These are phyloP conservation scores for Scleroderma bovista DNA, from an alignment of 768 basidiomycete genomes.

Conservation along the genomic window DNA sequence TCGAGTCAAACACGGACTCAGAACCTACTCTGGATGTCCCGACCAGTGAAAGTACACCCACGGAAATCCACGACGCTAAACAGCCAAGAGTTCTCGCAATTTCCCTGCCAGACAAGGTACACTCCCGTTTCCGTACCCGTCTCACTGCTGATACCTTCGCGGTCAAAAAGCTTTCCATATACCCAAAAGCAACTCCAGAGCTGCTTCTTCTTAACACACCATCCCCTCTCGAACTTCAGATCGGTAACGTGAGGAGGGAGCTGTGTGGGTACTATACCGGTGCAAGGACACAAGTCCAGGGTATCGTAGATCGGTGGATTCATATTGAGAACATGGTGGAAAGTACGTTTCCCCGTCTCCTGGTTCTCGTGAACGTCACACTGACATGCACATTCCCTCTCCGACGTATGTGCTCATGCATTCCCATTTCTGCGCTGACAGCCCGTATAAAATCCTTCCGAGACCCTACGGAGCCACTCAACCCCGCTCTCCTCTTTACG, in stretches of 20 bases:
- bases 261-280: slow-evolving; percentile 51
- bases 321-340: slow-evolving; percentile 81
- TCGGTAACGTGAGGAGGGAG: slow-evolving; percentile 62
- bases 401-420: neutral
- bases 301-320: slow-evolving; percentile 77
- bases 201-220: slow-evolving; percentile 69
- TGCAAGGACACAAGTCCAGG: slow-evolving; percentile 63
- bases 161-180: slow-evolving; percentile 72
- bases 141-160: neutral
- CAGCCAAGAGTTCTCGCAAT: slow-evolving; percentile 5
- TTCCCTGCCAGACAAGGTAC: slow-evolving; percentile 23
- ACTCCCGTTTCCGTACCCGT: neutral
- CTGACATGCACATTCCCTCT: neutral
- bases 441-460: slow-evolving; percentile 80
- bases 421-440: slow-evolving; percentile 20
- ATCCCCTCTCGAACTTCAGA: slow-evolving; percentile 70
- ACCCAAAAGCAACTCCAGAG: slow-evolving; percentile 56
- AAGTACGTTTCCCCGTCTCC: slow-evolving; percentile 41
- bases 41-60: too few relatives aligned
- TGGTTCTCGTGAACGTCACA: neutral
- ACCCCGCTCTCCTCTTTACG: slow-evolving; percentile 86
- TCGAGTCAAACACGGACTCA: slow-evolving; percentile 7
- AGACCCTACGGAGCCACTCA: slow-evolving; percentile 75
- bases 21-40: slow-evolving; percentile 1
- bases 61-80: too few relatives aligned